Evolutionary conservation across 1,284 basidiomycete species (phyloP), one percentile per base, ranked within the genome.

Genomic region (Fomes fomentarius): DNA sequence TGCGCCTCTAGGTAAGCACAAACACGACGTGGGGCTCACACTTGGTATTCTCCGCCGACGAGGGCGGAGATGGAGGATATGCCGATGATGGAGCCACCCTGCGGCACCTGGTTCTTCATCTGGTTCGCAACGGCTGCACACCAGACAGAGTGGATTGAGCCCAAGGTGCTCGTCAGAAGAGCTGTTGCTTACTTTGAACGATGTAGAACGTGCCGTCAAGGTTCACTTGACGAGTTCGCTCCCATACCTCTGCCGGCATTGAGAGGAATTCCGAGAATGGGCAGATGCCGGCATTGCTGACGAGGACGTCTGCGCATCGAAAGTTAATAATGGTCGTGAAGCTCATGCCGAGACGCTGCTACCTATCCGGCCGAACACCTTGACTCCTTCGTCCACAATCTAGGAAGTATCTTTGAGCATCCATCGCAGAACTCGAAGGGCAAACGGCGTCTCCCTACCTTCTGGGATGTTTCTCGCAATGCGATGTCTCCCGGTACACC

Each of bases 231-330:
- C 87, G 81, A 9, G 87, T 90, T 40, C 80, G 74, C 58, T 86
- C 81, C 87, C 87, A 91, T 30, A 82, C 80, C 7, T 80, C 75
- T 52, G 83, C 77, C 4, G 88, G 83, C 81, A 92, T 87, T n/a
- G 82, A 83, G 61, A 93, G 74, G 69, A 93, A 91, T 39, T 89
- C 81, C 52, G 87, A 82, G 70, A 93, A 92, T 0, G 89, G 89
- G 65, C 91, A 93, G 56, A 92, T 91, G 10, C 90, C 89, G 19
- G 89, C 89, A 71, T 92, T 92, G 60, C 85, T 88, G 62, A 83
- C 76, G 15, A 83, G 76, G 4, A 82, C 78, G 64, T 84, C 76
- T 76, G 33, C 22, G n/a, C n/a, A n/a, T n/a, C n/a, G n/a, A n/a
- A n/a, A n/a, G n/a, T n/a, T n/a, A n/a, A n/a, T n/a, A n/a, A n/a